Evolutionary conservation across 768 basidiomycete genomes (phyloP), one percentile per base, ranked within the genome.

Genomic region (Ramaria sp.): DNA sequence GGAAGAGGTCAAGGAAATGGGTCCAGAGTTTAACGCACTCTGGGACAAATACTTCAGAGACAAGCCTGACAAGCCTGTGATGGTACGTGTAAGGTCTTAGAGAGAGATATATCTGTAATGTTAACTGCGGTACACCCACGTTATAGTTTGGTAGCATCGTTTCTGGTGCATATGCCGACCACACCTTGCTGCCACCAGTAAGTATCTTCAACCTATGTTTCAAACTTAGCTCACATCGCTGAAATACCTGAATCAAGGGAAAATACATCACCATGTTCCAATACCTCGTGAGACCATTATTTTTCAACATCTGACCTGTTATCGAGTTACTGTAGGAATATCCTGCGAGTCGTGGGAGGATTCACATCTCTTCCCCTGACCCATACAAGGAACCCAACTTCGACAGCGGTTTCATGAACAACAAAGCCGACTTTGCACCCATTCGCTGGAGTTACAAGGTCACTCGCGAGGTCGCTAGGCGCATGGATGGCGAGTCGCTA

Each of bases 361-460:
- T 84, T 61, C 82, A 83, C 64, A 78, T 84, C 64, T 61, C 67
- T 44, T 81, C 78, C 20, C 56, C 73, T 43, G 79, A 72, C 70
- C 82, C 83, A 4, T 85, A 83, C 68, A 66, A 69, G 60, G 78
- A 78, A 59, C 82, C 83, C 3, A 70, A 64, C 67, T 84, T 83
- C 62, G 83, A 85, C 69, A 77, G 75, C 56, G 83, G 83, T n/a
- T 84, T 85, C 76, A 80, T 85, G 83, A 84, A 82, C 70, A 64
- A 84, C 71, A 82, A 82, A 71, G 83, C 83, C 27, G 83, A 85
- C 69, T 83, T 83, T 61, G 82, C 81, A 22, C 83, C 83, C 13
- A 79, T 84, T 60, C 78, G 82, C 34, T 85, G 83, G 83, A 79
- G 79, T 63, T 85, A 85, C 72, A 85, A 85, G 78, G 80, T 79